A percentile compares a stretch with the other conserved stretches of the same genome.
These are phyloP conservation scores for Camellia oleifera DNA, from an alignment of 179 eudicot species.

Conservation along the genomic window DNA sequence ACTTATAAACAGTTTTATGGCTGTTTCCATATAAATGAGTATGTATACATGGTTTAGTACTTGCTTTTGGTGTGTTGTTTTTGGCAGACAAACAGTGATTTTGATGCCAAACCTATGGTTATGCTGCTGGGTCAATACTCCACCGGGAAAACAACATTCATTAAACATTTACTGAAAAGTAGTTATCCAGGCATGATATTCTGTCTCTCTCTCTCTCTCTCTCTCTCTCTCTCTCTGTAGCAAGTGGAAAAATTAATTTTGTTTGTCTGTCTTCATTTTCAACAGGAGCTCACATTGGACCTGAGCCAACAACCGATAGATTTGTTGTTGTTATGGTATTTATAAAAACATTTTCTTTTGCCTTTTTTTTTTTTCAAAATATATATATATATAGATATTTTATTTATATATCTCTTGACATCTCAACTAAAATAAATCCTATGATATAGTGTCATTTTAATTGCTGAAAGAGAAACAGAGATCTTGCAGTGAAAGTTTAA, in stretches of 20 bases:
- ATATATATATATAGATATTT: no score
- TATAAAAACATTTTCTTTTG: not conserved
- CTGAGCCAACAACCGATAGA: slow-evolving; percentile 96
- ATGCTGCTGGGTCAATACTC: slow-evolving; percentile 99
- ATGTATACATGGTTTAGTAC: not conserved
- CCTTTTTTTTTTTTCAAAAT: not conserved
- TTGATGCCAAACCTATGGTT: slow-evolving; percentile 99
- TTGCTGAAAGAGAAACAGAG: no score
- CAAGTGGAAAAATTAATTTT: not conserved
- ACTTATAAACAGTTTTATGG: not conserved
- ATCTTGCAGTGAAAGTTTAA: no score
- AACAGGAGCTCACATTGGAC: slow-evolving; percentile 99
- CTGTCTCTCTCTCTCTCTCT: not conserved
- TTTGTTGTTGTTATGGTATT: slow-evolving; percentile 95
- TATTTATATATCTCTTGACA: not conserved
- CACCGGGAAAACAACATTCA: slow-evolving; percentile 95
- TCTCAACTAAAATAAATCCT: no score
- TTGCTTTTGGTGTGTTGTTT: not conserved
- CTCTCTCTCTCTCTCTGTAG: not conserved
- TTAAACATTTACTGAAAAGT: slow-evolving; percentile 70
- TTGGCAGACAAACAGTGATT: slow-evolving; percentile 78
- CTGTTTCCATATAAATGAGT: not conserved
- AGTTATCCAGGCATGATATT: slow-evolving; percentile 44
- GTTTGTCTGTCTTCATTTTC: not conserved
- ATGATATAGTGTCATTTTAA: no score